phyloP scores from a whole-genome alignment of 1,284 basidiomycete genomes.

The Exsudoporus floridanus region DNA sequence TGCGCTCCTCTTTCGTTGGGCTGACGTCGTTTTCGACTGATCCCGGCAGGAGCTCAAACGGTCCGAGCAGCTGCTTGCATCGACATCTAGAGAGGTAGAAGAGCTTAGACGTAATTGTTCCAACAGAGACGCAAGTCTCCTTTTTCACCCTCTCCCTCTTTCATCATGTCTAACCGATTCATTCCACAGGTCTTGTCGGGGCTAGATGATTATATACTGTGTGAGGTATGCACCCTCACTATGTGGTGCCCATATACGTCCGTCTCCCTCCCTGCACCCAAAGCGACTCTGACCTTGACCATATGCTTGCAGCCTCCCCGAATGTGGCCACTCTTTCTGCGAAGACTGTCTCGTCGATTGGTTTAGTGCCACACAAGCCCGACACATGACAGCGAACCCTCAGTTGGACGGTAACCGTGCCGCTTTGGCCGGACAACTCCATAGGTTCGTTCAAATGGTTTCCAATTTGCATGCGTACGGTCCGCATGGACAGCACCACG shows the following conservation, averaged over 20 bases:
- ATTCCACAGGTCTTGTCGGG: slow-evolving; percentile 16
- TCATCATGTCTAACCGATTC: background rate
- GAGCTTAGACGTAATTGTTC: slow-evolving; percentile 19
- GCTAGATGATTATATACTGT: slow-evolving; percentile 55
- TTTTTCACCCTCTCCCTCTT: background rate
- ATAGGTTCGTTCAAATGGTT: slow-evolving; percentile 26
- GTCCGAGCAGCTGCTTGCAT: slow-evolving; percentile 7
- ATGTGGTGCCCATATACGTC: slow-evolving; percentile 68
- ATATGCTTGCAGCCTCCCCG: slow-evolving; percentile 45
- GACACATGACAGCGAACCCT: slow-evolving; percentile 51
- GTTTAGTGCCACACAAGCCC: slow-evolving; percentile 54
- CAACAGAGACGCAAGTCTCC: slow-evolving; percentile 8
- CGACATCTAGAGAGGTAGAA: slow-evolving; percentile 17
- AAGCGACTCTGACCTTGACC: background rate
- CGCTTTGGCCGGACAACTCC: slow-evolving; percentile 20
- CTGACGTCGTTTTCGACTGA: background rate
- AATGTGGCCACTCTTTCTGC: slow-evolving; percentile 73
- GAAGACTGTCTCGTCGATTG: slow-evolving; percentile 61
- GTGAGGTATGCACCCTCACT: slow-evolving; percentile 59
- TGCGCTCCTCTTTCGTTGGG: background rate
- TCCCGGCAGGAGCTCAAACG: slow-evolving; percentile 17
- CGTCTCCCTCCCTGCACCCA: slow-evolving; percentile 27
- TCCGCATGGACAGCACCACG: slow-evolving; percentile 23
- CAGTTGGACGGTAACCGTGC: slow-evolving; percentile 39
- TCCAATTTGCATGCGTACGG: slow-evolving; percentile 27